Conservation (phyloP, 768 basidiomycete genomes). For the Mycena chlorophos region DNA sequence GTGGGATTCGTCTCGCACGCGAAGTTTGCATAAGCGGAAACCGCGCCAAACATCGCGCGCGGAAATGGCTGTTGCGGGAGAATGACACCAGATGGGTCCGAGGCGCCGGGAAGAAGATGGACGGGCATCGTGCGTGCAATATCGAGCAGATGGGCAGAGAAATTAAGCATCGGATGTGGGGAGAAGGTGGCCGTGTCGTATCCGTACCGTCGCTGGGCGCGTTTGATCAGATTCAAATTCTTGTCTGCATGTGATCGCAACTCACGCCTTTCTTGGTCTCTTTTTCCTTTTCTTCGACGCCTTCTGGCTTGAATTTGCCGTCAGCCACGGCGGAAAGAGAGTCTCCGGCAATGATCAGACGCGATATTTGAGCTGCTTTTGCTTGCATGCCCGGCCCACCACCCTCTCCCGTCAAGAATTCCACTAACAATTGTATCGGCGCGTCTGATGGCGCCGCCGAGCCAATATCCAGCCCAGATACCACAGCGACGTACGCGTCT, state of each 20-base stretch:
- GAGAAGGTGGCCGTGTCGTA: constrained; percentile 69
- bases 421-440: constrained; percentile 82
- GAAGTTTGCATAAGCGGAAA: constrained; percentile 61
- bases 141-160: constrained; percentile 73
- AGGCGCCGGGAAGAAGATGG: constrained; percentile 84
- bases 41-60: constrained; percentile 81
- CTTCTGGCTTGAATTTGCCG: constrained; percentile 33
- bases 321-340: constrained; percentile 60
- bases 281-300: constrained; percentile 26
- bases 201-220: constrained; percentile 60
- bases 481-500: constrained; percentile 80
- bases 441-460: constrained; percentile 61
- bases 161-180: constrained; percentile 67
- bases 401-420: constrained; percentile 84
- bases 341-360: constrained; percentile 89
- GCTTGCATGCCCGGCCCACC: constrained; percentile 69
- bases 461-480: constrained; percentile 86
- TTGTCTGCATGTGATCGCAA: constrained; percentile 7
- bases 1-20: constrained; percentile 85
- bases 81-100: constrained; percentile 85
- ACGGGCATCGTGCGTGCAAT: constrained; percentile 78
- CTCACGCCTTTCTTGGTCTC: constrained; percentile 62
- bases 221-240: constrained; percentile 8
- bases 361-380: constrained; percentile 70
- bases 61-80: constrained; percentile 95